Base-by-base conservation (phyloP, 2,329 filamentous ascomycete genomes). In the Tolypocladium nubicola region DNA sequence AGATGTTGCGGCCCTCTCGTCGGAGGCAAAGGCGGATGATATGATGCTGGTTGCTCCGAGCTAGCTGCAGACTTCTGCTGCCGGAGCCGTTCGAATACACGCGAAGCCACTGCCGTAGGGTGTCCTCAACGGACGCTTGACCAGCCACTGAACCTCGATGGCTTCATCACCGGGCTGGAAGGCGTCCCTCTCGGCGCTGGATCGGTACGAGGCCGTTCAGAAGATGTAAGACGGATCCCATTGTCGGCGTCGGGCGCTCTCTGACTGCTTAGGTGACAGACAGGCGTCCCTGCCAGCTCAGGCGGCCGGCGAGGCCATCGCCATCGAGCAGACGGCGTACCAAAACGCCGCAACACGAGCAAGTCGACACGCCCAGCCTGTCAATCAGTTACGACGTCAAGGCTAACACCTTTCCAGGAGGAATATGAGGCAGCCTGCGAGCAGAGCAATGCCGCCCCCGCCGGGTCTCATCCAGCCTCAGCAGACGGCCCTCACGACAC, bases 251-350 rank as follows among this genome's bases (percentile, higher is more conserved):
- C 6, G 16, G 6, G 19, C 43, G 0, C 1, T 10, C 14, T 47
- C 54, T 55, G 40, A 49, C 41, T 11, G 13, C 26, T 1, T 33
- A 19, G 16, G 13, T 13, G 21, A n/a, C 52, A 73, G 71, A 54
- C 67, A 68, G 61, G 61, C 64, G 45, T 67, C 64, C 7, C 64
- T 71, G 8, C 62, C 67, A 10, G 63, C 64, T 4, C 63, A 58
- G 41, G 67, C 65, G 52, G 68, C 70, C 62, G 63, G 58, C 60
- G 63, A 76, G 43, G 89, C 89, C 23, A 86, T 87, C 65, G 70
- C 78, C 52, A 73, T 84, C 45, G 91, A 96, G 70, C 81, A 80
- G 52, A 76, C 80, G 13, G 83, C 85, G 14, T 88, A 84, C 63
- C 77, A 81, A 49, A 71, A 73, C 47, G 82, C 85, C 13, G 64